phyloP scores from a whole-genome alignment of 2,329 filamentous ascomycete species.

The Lasiodiplodia sp. region DNA sequence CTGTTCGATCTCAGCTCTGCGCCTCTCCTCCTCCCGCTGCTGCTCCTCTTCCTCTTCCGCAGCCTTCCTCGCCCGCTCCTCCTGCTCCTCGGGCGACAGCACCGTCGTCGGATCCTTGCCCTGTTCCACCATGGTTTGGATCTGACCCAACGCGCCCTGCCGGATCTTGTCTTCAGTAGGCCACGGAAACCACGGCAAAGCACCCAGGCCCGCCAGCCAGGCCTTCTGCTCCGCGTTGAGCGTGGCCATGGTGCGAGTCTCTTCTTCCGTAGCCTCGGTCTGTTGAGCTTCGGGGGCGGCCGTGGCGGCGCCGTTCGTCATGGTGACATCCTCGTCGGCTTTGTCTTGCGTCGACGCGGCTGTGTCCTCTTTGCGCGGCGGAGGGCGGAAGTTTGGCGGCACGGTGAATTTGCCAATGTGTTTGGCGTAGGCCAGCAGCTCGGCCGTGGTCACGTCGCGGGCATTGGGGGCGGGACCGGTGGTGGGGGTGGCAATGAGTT shows the following conservation, averaged over 20 bases:
- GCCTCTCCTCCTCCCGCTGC: conserved; percentile 49
- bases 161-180: conserved; percentile 74
- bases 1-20: conserved; percentile 46
- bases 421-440: conserved; percentile 79
- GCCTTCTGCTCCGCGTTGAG: conserved; percentile 43
- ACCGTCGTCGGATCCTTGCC: conserved; percentile 65
- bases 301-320: conserved; percentile 41
- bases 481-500: conserved; percentile 65
- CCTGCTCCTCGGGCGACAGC: conserved; percentile 52
- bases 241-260: conserved; percentile 38
- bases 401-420: conserved; percentile 82
- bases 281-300: conserved; percentile 33
- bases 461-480: conserved; percentile 50
- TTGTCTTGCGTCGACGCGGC: conserved; percentile 31
- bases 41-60: conserved; percentile 40
- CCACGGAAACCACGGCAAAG: conserved; percentile 76
- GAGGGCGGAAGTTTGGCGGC: conserved; percentile 63
- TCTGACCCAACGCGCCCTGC: conserved; percentile 68
- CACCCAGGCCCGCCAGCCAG: conserved; percentile 59
- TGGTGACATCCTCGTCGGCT: conserved; percentile 35
- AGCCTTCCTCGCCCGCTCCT: conserved; percentile 21
- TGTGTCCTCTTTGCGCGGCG: conserved; percentile 34
- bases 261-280: conserved; percentile 38
- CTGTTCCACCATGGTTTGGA: conserved; percentile 67
- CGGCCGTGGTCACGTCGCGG: conserved; percentile 68